Evolutionary conservation across 2,329 filamentous ascomycete genomes (phyloP).

Genomic region (Colletotrichum spinosum): DNA sequence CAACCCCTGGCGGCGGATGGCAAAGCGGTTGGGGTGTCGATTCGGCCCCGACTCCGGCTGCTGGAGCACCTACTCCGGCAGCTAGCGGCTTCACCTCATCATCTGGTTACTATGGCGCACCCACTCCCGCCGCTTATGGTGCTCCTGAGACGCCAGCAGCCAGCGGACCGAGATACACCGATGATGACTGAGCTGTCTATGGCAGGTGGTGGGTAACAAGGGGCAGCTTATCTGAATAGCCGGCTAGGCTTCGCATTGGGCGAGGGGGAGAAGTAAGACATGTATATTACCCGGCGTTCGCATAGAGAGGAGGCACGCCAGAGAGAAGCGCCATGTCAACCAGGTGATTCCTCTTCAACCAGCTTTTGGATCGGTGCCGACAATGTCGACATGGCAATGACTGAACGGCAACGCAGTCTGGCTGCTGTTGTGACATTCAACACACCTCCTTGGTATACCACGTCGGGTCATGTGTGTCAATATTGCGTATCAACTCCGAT

Average conservation of each 20-base stretch:
- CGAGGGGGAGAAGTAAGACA: slow-evolving; percentile 6
- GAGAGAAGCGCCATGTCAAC: slow-evolving; percentile 4
- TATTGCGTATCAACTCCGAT: neutral
- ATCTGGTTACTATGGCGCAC: slow-evolving; percentile 66
- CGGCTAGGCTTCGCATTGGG: slow-evolving; percentile 22
- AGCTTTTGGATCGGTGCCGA: too few relatives aligned
- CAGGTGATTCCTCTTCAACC: too few relatives aligned
- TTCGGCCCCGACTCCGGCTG: slow-evolving; percentile 74
- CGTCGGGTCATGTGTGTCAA: neutral
- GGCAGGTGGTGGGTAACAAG: neutral
- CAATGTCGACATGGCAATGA: too few relatives aligned
- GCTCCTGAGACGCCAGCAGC: slow-evolving; percentile 72
- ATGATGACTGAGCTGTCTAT: slow-evolving; percentile 55
- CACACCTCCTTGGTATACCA: neutral
- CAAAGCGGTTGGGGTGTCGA: slow-evolving; percentile 70
- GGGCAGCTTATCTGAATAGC: neutral
- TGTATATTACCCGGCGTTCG: slow-evolving; percentile 37
- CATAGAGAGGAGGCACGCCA: slow-evolving; percentile 19
- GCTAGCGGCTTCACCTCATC: slow-evolving; percentile 65
- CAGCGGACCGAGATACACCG: slow-evolving; percentile 65
- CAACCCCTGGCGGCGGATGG: slow-evolving; percentile 76
- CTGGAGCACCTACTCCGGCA: slow-evolving; percentile 75
- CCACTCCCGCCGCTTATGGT: slow-evolving; percentile 73
- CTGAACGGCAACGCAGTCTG: too few relatives aligned
- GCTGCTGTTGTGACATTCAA: too few relatives aligned